Conservation (phyloP, 306 rosid genomes). For the Luffa acutangula region DNA sequence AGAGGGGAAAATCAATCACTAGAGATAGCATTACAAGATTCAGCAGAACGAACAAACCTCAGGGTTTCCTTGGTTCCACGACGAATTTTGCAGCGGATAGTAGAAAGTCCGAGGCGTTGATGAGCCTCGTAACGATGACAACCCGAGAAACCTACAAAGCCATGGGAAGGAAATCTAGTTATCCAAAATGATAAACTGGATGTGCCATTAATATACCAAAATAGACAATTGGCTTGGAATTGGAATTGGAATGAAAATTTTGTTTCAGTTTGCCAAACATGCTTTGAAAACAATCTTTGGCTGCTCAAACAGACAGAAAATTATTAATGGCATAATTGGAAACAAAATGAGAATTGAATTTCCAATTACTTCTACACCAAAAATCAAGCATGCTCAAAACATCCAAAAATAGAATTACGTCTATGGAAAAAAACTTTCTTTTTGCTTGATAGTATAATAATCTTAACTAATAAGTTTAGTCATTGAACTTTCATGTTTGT, state of each 20-base stretch:
- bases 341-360: neutral
- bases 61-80: slow-evolving; percentile 90
- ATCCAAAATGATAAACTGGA: neutral
- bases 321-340: neutral
- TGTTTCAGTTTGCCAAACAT: neutral
- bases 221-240: neutral
- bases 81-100: slow-evolving; percentile 84
- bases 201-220: neutral
- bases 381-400: neutral
- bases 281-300: neutral
- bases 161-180: neutral
- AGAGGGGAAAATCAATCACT: neutral
- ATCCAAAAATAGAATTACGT: neutral
- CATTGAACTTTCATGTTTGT: too few relatives aligned
- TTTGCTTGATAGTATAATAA: too few relatives aligned
- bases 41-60: slow-evolving; percentile 30
- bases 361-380: neutral
- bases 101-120: slow-evolving; percentile 79
- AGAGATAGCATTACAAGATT: neutral
- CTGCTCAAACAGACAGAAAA: neutral
- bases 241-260: neutral
- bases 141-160: slow-evolving; percentile 69
- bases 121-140: slow-evolving; percentile 97
- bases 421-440: neutral
- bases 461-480: too few relatives aligned